Conservation (phyloP, 345 rosid species). For the Psidium friedrichsthalianum region DNA sequence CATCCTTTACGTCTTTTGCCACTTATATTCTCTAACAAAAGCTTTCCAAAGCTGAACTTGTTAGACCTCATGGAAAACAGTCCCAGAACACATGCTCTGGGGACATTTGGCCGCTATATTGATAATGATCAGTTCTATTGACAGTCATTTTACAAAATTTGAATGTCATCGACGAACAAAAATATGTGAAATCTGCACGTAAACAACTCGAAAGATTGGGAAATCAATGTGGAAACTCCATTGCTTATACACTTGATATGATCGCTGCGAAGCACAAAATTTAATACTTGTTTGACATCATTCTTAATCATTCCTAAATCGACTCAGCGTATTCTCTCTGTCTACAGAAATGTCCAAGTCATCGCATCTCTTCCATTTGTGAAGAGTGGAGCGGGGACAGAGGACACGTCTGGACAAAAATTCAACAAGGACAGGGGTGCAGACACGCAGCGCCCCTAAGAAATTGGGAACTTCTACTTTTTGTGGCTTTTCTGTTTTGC, state of each 20-base stretch:
- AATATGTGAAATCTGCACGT: neutral
- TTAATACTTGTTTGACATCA: neutral
- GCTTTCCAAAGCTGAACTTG: constrained; percentile 1
- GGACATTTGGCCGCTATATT: neutral
- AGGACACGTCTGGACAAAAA: neutral
- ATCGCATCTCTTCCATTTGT: neutral
- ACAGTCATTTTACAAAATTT: neutral
- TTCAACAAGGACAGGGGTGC: neutral
- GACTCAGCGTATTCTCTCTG: neutral
- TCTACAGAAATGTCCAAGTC: neutral
- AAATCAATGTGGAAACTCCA: neutral
- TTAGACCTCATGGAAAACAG: neutral
- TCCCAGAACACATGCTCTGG: constrained; percentile 6
- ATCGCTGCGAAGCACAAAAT: neutral
- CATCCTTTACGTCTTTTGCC: neutral
- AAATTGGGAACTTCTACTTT: neutral
- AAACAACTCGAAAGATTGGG: neutral
- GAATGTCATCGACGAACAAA: neutral
- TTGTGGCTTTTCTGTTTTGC: neutral
- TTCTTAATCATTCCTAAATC: neutral
- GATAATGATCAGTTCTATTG: neutral
- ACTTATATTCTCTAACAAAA: constrained; percentile 1
- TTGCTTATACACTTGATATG: neutral
- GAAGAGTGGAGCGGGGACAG: neutral
- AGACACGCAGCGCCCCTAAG: neutral